Base-by-base conservation (phyloP, 2,329 filamentous ascomycete species). In the Sarocladium kiliense region DNA sequence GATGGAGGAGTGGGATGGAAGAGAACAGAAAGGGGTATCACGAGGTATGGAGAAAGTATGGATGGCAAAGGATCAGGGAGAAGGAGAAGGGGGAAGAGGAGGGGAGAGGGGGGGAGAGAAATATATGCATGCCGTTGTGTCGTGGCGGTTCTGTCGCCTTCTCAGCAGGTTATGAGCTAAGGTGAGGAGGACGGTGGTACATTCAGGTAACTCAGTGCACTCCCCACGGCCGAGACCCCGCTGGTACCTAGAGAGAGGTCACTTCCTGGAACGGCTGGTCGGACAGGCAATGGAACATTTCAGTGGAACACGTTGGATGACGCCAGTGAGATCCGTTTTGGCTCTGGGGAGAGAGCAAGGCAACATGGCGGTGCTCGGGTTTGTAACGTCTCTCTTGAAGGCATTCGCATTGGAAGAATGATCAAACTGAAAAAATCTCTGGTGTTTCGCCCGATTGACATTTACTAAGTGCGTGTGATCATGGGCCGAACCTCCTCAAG, bases 21-120 rank as follows among this genome's bases (percentile, higher is more conserved):
- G 23, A 53, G 23, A 36, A 19, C 5, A 11, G 34, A 56, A 56
- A 55, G 42, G 53, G 51, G 37, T 42, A 56, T 57, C 54, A 56
- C 50, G 26, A 53, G 19, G 25, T 4, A 34, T 27, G 30, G n/a
- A 37, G 18, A 25, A 18, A 37, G 47, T 27, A 23, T 7, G 47
- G 32, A 16, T 32, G 50, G 54, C 34, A 42, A 23, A 21, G 39
- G 14, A 21, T 14, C 21, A 50, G 32, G 53, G 49, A 49, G 36
- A 54, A 37, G 26, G 39, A 36, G 26, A 4, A 23, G 12, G 21
- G 18, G 30, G 41, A 23, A 36, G n/a, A 26, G 32, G 41, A 27
- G n/a, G 25, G 39, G 26, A 37, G 36, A 23, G 44, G 44, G 18
- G 26, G 26, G n/a, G 23, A 49, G 47, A 36, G 26, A 51, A 51